Evolutionary conservation across 305 asterid genomes (phyloP).

Genomic region (Fraxinus ornus): DNA sequence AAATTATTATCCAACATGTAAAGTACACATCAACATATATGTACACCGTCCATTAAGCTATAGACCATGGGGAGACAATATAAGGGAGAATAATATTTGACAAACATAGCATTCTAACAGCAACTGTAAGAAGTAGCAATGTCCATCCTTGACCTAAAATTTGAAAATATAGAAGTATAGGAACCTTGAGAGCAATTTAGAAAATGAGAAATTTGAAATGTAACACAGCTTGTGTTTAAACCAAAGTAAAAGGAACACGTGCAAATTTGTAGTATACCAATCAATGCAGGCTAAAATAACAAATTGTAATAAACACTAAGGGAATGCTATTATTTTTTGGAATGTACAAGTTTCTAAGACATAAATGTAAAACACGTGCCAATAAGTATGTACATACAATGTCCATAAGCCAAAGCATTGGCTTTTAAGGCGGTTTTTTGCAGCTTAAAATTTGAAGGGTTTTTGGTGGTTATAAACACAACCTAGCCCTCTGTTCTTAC

Average conservation of each 20-base stretch:
- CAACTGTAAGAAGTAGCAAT: neutral
- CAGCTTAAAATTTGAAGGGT: neutral
- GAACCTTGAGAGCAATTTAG: neutral
- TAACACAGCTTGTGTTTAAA: neutral
- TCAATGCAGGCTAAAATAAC: neutral
- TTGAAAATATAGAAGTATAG: neutral
- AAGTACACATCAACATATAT: neutral
- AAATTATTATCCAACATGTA: neutral
- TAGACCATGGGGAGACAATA: neutral
- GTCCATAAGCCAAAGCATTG: neutral
- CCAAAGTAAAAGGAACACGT: neutral
- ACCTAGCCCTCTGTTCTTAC: neutral
- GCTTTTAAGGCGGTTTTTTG: neutral
- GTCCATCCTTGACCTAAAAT: neutral
- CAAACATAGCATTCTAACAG: neutral
- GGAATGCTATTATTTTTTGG: neutral
- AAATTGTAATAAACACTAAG: neutral
- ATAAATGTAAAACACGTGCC: neutral
- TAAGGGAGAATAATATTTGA: neutral
- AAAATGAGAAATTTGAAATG: neutral
- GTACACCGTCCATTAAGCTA: neutral
- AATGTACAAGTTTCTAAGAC: neutral
- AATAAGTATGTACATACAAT: neutral
- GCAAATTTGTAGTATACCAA: neutral
- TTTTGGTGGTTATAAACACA: neutral